phyloP scores from a whole-genome alignment of 2,329 filamentous ascomycete genomes.

The Colletotrichum sp. region DNA sequence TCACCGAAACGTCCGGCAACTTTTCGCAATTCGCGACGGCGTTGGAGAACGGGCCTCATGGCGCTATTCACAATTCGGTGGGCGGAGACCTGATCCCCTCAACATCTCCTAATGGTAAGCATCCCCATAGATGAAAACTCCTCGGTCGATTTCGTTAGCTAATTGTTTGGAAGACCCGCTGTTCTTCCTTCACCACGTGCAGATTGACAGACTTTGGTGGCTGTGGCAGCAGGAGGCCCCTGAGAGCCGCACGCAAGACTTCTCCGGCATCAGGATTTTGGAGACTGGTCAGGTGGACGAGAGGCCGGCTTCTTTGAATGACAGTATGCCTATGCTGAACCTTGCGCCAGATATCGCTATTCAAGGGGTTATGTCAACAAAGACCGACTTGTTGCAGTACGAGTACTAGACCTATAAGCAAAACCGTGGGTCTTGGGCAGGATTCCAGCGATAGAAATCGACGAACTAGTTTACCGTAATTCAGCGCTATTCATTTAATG shows the following conservation, averaged over 20 bases:
- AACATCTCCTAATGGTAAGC: slow-evolving; percentile 28
- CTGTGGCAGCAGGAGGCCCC: slow-evolving; percentile 21
- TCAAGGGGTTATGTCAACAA: slow-evolving; percentile 17
- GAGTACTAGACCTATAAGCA: background rate
- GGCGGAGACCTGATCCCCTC: slow-evolving; percentile 30
- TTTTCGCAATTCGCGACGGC: slow-evolving; percentile 13
- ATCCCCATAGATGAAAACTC: background rate
- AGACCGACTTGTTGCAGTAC: slow-evolving; percentile 1
- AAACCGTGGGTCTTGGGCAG: fast-evolving
- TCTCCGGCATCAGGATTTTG: background rate
- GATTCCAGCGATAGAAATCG: background rate
- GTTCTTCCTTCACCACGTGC: slow-evolving; percentile 25
- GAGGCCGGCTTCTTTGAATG: slow-evolving; percentile 1
- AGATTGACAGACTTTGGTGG: slow-evolving; percentile 25
- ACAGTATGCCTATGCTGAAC: slow-evolving; percentile 15
- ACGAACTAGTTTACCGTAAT: background rate
- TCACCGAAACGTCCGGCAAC: slow-evolving; percentile 1
- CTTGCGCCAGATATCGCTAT: slow-evolving; percentile 15
- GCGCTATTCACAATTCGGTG: slow-evolving; percentile 27
- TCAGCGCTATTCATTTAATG: background rate
- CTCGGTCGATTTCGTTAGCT: background rate
- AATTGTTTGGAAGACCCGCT: slow-evolving; percentile 15
- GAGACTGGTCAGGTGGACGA: background rate
- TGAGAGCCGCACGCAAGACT: slow-evolving; percentile 1
- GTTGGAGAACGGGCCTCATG: slow-evolving; percentile 32